A percentile compares a stretch with the other conserved stretches of the same genome.
These are phyloP conservation scores for Porcisia deanei DNA, from an alignment of 208 protist genomes.

Conservation along the genomic window DNA sequence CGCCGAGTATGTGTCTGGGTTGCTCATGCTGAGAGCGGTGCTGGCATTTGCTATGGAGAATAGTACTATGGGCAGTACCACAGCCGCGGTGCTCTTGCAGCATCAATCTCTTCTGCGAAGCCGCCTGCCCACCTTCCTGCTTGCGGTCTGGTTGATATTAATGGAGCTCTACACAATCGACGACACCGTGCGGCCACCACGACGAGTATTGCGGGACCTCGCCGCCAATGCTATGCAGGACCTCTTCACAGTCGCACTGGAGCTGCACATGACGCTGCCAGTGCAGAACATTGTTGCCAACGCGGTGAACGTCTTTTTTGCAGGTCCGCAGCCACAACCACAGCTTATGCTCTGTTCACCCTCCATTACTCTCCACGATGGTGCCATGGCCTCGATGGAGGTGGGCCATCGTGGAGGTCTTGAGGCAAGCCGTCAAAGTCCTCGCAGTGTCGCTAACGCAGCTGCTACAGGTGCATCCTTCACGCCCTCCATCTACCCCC, in stretches of 20 bases:
- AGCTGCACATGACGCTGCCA: slow-evolving; percentile 35
- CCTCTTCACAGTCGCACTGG: slow-evolving; percentile 53
- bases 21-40: slow-evolving; percentile 63
- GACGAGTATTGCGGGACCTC: slow-evolving; percentile 48
- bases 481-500: neutral
- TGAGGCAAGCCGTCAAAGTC: neutral
- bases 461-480: neutral
- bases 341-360: neutral
- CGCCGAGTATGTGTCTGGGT: slow-evolving; percentile 54
- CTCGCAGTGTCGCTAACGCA: neutral
- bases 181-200: slow-evolving; percentile 25
- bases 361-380: neutral
- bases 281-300: slow-evolving; percentile 64
- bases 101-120: slow-evolving; percentile 49
- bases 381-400: neutral
- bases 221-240: slow-evolving; percentile 58
- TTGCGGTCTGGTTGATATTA: slow-evolving; percentile 55
- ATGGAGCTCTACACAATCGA: slow-evolving; percentile 36
- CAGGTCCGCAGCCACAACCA: slow-evolving; percentile 6
- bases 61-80: slow-evolving; percentile 8
- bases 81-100: slow-evolving; percentile 27
- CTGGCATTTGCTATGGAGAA: slow-evolving; percentile 42
- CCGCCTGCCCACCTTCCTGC: slow-evolving; percentile 46
- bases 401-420: neutral
- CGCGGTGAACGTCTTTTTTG: slow-evolving; percentile 48